Evolutionary conservation across 192 early-diverging fungal species (phyloP), one percentile per base, ranked within the genome.

Genomic region (Martensiomyces pterosporus): DNA sequence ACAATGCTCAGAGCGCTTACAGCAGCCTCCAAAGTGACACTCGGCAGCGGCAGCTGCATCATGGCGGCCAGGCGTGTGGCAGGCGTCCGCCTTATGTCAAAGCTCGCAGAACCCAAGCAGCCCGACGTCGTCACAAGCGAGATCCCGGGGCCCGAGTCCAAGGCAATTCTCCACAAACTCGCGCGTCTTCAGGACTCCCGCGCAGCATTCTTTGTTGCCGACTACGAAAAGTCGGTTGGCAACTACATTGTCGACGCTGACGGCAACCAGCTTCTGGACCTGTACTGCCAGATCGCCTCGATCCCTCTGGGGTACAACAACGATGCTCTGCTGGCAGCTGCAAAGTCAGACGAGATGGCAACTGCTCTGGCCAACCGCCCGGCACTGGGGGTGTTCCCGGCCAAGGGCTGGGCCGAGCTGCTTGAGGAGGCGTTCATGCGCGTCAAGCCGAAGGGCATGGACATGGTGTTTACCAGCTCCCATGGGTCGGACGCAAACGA

Each of bases 401-500:
- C 77, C 41, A 52, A 66, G 12, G 80, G 78, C 24, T 87, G 85
- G 85, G 64, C 79, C 9, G 54, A 77, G 22, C 55, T 70, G 14
- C 48, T 87, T 6, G 75, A 81, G 34, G 65, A 81, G 1, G 55
- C 85, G 21, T 83, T 85, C 47, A 81, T 87, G 81, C 57, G 62
- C 3, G 85, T 87, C 14, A 71, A 77, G 4, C 85, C 85, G 9
- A 61, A 68, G 34, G 85, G 85, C 3, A 50, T 87, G 63, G 74
- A 67, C 49, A 79, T 85, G 55, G 78, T 87, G 19, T 87, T 87
- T 34, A 87, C 85, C 1, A 75, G 80, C 3, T 81, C 83, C 74
- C 82, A 82, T 47, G 85, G 85, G 2, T 83, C 83, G n/a, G 83
- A 82, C 55, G 81, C 82, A 42, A 87, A 87, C 44, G 85, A 87